Percentiles rank a stretch among this genome's conserved stretches.
Conservation (phyloP, 2,329 filamentous ascomycete species). For the Uncinocarpus reesii region DNA sequence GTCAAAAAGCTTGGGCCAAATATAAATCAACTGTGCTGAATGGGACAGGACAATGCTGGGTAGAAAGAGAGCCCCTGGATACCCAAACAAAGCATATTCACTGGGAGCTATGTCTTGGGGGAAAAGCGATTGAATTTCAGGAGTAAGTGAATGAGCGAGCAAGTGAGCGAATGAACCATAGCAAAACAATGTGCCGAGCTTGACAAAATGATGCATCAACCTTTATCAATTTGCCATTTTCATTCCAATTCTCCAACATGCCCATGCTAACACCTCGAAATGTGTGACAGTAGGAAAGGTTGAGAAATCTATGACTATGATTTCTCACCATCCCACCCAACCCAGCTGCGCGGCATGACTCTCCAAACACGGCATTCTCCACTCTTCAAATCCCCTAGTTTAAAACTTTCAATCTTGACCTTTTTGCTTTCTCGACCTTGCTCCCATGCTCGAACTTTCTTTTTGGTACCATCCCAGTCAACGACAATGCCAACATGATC, state of each 20-base stretch:
- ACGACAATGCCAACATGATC: slow-evolving; percentile 83
- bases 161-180: neutral
- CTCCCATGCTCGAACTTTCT: slow-evolving; percentile 92
- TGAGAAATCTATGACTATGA: neutral
- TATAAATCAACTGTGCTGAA: neutral
- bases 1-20: neutral
- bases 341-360: slow-evolving; percentile 83
- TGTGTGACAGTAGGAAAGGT: neutral
- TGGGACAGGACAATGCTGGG: neutral
- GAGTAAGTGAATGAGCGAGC: neutral
- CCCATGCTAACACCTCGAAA: neutral
- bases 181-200: neutral
- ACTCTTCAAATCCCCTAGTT: slow-evolving; percentile 79
- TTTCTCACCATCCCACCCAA: slow-evolving; percentile 61
- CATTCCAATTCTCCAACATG: neutral
- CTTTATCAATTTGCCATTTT: neutral
- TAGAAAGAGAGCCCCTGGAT: neutral
- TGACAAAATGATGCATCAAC: neutral
- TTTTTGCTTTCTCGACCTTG: slow-evolving; percentile 90
- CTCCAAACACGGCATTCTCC: slow-evolving; percentile 97
- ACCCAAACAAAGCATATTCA: neutral
- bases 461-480: slow-evolving; percentile 98
- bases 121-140: neutral
- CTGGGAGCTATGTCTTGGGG: neutral
- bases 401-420: slow-evolving; percentile 87